Percentiles rank a stretch among this genome's conserved stretches.
Evolutionary conservation across 2,329 filamentous ascomycete genomes (phyloP).

Genomic region (Lasiodiplodia sp.): DNA sequence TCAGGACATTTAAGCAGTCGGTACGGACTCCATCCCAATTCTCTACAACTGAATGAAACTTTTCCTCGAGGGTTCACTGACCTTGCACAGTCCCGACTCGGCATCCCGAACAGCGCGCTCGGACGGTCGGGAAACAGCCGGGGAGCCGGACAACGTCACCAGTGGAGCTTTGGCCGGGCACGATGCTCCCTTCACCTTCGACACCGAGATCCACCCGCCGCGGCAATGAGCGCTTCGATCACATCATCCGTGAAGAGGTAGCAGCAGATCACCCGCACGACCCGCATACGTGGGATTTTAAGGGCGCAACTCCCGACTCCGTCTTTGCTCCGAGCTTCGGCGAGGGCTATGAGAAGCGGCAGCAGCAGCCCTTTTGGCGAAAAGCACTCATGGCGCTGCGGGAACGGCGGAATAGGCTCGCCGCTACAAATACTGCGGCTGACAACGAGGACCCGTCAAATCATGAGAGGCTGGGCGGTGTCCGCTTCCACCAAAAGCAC

Average conservation of each 20-base stretch:
- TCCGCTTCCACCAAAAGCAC: slow-evolving; percentile 5
- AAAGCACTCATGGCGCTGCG: slow-evolving; percentile 42
- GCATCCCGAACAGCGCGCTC: slow-evolving; percentile 19
- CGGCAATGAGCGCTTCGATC: slow-evolving; percentile 19
- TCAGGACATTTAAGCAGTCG: neutral
- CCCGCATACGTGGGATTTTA: slow-evolving; percentile 7
- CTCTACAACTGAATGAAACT: neutral
- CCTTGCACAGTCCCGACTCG: slow-evolving; percentile 7
- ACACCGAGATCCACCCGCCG: slow-evolving; percentile 15
- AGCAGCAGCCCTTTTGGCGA: slow-evolving; percentile 36
- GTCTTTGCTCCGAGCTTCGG: slow-evolving; percentile 21
- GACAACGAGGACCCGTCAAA: slow-evolving; percentile 17
- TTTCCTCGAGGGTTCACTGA: neutral
- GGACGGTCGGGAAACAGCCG: slow-evolving; percentile 10
- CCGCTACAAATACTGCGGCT: neutral
- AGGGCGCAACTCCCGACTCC: neutral
- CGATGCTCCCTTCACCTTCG: slow-evolving; percentile 15
- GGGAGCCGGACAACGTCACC: slow-evolving; percentile 5
- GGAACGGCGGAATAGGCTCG: slow-evolving; percentile 33
- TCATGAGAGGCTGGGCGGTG: neutral
- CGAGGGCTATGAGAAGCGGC: slow-evolving; percentile 2
- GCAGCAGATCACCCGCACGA: neutral
- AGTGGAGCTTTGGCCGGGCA: slow-evolving; percentile 17
- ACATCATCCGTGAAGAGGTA: slow-evolving; percentile 21
- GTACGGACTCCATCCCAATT: neutral